Base-by-base conservation (phyloP, 257 asterid species). In the Solanum chmielewskii region DNA sequence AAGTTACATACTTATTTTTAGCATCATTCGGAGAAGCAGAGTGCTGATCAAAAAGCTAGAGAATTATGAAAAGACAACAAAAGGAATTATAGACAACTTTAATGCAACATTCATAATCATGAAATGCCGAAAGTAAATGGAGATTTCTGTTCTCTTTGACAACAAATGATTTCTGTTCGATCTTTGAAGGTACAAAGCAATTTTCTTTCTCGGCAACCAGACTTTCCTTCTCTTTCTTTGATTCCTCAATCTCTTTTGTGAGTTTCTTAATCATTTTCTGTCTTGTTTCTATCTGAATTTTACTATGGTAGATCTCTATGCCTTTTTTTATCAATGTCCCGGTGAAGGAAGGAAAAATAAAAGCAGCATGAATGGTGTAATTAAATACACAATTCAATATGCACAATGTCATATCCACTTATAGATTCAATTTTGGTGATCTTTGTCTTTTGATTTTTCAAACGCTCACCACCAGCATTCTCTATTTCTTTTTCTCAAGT, bases 201-300 rank as follows among this genome's bases (percentile, higher is more conserved):
- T 92, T 91, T 89, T 94, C 93, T 87, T 90, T 95, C 88, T 97
- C 39, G 33, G 49, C 93, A 52, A 44, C 21, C 37, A 94, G 93
- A 47, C 95, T 91, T 87, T 93, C 98, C 90, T 88, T 94, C 91
- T 94, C 98, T 70, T 88, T 90, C 88, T 88, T 93, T 60, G 97
- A 91, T 89, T 97, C 99, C 86, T 97, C 98, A 44, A 95, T 93
- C 90, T 88, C 96, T 91, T 97, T 97, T 5, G 87, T 91, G 88
- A 97, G 89, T 87, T 94, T 95, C 84, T 92, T 93, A 33, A 94
- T 88, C 88, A 70, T 93, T 92, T 95, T 97, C 90, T 92, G 91
- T 45, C 97, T 96, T 20, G 98, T 94, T 92, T 93, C 97, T 45
- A 95, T 93, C 64, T 89, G 94, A 90, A 97, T 95, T 90, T 91